Base-by-base conservation (phyloP, 2,329 filamentous ascomycete genomes). In the Trichophyton verrucosum region DNA sequence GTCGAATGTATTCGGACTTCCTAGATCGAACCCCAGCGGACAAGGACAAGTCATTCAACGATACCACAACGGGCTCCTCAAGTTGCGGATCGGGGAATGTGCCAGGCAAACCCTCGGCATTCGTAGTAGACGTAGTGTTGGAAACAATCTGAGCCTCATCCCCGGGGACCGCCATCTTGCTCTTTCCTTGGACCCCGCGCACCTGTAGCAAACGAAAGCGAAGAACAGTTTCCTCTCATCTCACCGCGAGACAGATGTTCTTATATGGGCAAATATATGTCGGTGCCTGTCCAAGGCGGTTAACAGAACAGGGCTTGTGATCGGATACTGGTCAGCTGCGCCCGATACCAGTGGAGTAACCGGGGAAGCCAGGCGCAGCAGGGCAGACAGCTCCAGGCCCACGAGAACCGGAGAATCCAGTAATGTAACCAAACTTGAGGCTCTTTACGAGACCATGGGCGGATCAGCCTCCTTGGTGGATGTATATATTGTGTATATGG, bases 1-100 rank as follows among this genome's bases (percentile, higher is more conserved):
- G 82, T 42, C 85, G 83, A 27, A 87, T 86, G 72, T 91, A 99
- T 72, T 97, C 91, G 57, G 82, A 76, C 68, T 86, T 83, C 60
- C 94, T 83, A 44, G 87, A 85, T 69, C 86, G 82, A 44, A 97
- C 73, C 1, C 80, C 81, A 59, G 82, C 79, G 1, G 79, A 78
- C 7, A 86, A 74, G 36, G 78, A 66, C 9, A 73, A 63, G 55
- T 73, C 73, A 9, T 70, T 65, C 8, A 65, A 59, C 3, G 67
- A 58, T 20, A 62, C 53, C 30, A 47, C 59, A 22, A 64, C 51
- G n/a, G 61, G 56, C 27, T 58, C 62, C 11, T 59, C 46, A 49
- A 63, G 67, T 40, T 69, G 68, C 15, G 68, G 64, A 51, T 64
- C 66, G 7, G 78, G 77, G 62, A 77, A 81, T n/a, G 76, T 75